Base-by-base conservation (phyloP, 495 filamentous ascomycete genomes). In the Neurospora sp. region DNA sequence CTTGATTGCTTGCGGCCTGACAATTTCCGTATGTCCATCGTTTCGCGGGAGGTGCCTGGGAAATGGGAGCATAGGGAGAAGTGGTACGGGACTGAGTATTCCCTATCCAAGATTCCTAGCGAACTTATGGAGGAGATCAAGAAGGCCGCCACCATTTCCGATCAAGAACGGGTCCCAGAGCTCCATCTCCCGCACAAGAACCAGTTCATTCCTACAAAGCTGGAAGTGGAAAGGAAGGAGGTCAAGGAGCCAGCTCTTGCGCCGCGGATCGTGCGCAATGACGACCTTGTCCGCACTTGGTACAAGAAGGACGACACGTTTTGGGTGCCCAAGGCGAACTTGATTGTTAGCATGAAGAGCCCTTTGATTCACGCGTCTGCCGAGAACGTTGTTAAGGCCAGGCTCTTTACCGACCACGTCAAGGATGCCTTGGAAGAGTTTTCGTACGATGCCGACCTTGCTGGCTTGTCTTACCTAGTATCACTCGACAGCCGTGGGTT, bases 241-340 rank as follows among this genome's bases (percentile, higher is more conserved):
- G 87, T 93, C 31, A 85, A 89, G 69, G 88, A 92, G 76, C 92
- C 93, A 14, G 83, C 89, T 5, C 88, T 91, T 72, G 85, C 89
- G 18, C 96, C 96, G 1, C 91, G 90, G 76, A 88, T 99, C 41
- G 91, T 99, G 73, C 91, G 95, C 74, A 93, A 96, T 77, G 96
- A 97, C 74, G 88, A 92, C 22, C 82, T 89, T 9, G 89, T 91
- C 3, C 90, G 96, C 40, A 89, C 92, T n/a, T 99, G 96, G 96
- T 98, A 89, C 83, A 99, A 99, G 87, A 98, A 98, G 82, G 96
- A 99, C 76, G 96, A 99, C 76, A 93, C 89, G 0, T 99, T 98
- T 83, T 99, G 96, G 96, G 96, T 99, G 4, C 96, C 96, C 2
- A 98, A 97, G 81, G 96, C 91, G 0, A 97, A 92, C 75, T 80